Base-by-base conservation (phyloP, 176 grass and related monocot genomes). In the Phragmites australis region DNA sequence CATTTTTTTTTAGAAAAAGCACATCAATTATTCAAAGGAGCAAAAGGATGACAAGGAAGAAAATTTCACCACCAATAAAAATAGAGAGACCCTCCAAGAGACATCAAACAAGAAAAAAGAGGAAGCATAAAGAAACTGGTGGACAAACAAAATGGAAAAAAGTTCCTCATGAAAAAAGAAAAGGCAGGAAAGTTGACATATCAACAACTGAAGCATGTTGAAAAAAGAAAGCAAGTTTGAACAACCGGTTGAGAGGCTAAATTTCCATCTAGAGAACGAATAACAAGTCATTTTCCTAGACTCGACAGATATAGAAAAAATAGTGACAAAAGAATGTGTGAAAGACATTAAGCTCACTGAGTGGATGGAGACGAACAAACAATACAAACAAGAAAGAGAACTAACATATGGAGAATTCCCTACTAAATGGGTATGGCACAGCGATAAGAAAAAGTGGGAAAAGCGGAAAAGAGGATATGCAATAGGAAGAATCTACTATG, bases 321-420 rank as follows among this genome's bases (percentile, higher is more conserved):
- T 81, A 0, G 21, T 27, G 30, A 19, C 34, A 37, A 37, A 8
- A 1, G 14, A 21, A n/a, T 0, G 2, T 11, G 0, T 6, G 1
- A 1, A 14, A 8, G 13, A 2, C 3, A 80, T 66, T 3, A 89
- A 55, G 18, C 57, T 89, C 2, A 78, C 71, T 5, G n/a, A 58
- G 9, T 84, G 81, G 81, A 65, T 85, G 10, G 68, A 75, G 13
- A 39, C 63, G 5, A 87, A 90, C n/a, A 72, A 66, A 19, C 26
- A 29, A 1, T 7, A 82, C 9, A 13, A 34, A 32, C 39, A 74
- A n/a, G 83, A 54, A 2, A 75, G 72, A 19, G 17, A 78, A 76
- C 44, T 76, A 6, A 91, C 70, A n/a, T 91, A 79, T 29, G 0
- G 21, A 1, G 71, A 88, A 11, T 84, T 85, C 12, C 70, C 82